These are phyloP conservation scores for Mucor mucedo DNA, from an alignment of 371 early-diverging fungal species.

Conservation along the genomic window DNA sequence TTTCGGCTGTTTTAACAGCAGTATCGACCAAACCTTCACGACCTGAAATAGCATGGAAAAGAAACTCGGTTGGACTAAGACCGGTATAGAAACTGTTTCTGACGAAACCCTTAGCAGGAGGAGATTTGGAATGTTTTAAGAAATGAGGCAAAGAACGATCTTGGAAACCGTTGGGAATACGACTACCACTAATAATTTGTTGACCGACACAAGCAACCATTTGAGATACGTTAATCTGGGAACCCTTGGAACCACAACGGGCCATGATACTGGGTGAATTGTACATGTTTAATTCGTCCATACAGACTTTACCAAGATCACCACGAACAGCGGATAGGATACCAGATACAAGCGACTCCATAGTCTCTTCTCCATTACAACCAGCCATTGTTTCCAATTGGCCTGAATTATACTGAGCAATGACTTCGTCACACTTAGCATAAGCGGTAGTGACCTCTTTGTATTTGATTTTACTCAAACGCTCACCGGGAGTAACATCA, in stretches of 20 bases:
- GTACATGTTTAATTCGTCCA: slow-evolving; percentile 90
- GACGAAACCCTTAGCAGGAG: slow-evolving; percentile 98
- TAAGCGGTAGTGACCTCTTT: slow-evolving; percentile 83
- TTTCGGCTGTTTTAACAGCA: slow-evolving; percentile 99
- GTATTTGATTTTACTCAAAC: slow-evolving; percentile 80
- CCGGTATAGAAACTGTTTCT: slow-evolving; percentile 97
- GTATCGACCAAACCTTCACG: slow-evolving; percentile 99
- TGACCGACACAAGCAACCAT: slow-evolving; percentile 99
- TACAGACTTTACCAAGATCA: slow-evolving; percentile 94
- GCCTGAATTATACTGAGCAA: slow-evolving; percentile 74
- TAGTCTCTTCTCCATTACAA: slow-evolving; percentile 86
- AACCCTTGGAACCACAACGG: slow-evolving; percentile 76
- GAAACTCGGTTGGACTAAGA: slow-evolving; percentile 95
- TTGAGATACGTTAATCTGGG: slow-evolving; percentile 98
- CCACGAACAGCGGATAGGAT: slow-evolving; percentile 95
- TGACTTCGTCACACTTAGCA: slow-evolving; percentile 83
- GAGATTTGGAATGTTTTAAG: slow-evolving; percentile 85
- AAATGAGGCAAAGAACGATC: slow-evolving; percentile 98
- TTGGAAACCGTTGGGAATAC: slow-evolving; percentile 98
- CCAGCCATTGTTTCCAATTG: slow-evolving; percentile 87
- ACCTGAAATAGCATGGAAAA: slow-evolving; percentile 99
- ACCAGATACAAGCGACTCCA: slow-evolving; percentile 91
- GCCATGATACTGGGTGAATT: slow-evolving; percentile 99
- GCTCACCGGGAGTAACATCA: slow-evolving; percentile 94
- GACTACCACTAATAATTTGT: slow-evolving; percentile 96